These are phyloP conservation scores for Debaryomyces fabryi DNA, from an alignment of 1,139 yeast species.

Conservation along the genomic window DNA sequence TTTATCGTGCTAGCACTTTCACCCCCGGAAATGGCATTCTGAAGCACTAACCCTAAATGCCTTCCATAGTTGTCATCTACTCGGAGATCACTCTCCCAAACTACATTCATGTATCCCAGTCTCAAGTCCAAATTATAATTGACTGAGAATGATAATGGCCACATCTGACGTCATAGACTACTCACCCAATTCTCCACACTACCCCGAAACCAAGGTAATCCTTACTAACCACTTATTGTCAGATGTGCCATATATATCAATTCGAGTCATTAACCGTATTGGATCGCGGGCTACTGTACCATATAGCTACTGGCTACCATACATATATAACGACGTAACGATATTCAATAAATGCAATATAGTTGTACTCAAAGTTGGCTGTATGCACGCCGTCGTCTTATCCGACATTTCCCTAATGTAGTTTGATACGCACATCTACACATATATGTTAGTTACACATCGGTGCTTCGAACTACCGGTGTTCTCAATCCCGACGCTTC, in stretches of 20 bases:
- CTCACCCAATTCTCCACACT: background rate
- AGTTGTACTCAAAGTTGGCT: background rate
- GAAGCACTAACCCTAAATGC: background rate
- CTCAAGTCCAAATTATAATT: slow-evolving; percentile 1
- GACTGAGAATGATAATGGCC: background rate
- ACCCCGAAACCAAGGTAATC: background rate
- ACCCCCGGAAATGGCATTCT: background rate
- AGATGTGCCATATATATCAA: background rate
- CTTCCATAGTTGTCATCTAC: background rate
- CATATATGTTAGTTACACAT: background rate
- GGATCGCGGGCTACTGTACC: slow-evolving; percentile 1
- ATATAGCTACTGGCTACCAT: slow-evolving; percentile 1
- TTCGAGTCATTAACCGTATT: slow-evolving; percentile 4
- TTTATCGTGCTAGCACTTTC: background rate
- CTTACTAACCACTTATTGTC: background rate
- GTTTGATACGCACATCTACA: background rate
- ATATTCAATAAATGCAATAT: background rate
- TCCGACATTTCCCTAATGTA: background rate
- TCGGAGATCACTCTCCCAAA: background rate
- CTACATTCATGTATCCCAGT: background rate
- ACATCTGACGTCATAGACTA: background rate
- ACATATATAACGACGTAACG: slow-evolving; percentile 5
- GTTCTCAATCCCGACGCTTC: background rate
- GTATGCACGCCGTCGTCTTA: background rate
- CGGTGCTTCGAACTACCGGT: slow-evolving; percentile 1